Evolutionary conservation across 441 rosid genomes (phyloP).

Genomic region (Arabidopsis lyrata): DNA sequence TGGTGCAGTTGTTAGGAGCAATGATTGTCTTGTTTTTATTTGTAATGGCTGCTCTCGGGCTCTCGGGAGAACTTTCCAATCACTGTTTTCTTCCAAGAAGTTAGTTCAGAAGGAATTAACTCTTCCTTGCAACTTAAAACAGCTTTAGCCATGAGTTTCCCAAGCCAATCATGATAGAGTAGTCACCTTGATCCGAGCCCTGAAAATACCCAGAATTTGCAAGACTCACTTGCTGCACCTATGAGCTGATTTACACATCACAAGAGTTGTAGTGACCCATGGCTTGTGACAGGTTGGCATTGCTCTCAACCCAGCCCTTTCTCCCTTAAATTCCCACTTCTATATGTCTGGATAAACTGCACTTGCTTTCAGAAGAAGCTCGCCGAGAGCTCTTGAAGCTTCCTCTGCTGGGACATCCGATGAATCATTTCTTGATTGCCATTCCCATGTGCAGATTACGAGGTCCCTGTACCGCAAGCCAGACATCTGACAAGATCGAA

Average conservation of each 20-base stretch:
- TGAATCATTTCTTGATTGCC: constrained; percentile 79
- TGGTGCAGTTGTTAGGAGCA: constrained; percentile 81
- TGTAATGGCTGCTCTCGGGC: constrained; percentile 78
- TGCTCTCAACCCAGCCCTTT: constrained; percentile 89
- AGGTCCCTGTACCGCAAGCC: constrained; percentile 84
- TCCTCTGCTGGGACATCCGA: constrained; percentile 70
- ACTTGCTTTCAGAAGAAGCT: constrained; percentile 82
- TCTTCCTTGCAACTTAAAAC: constrained; percentile 67
- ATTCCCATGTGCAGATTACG: constrained; percentile 73
- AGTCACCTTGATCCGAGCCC: constrained; percentile 94
- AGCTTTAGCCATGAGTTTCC: constrained; percentile 75
- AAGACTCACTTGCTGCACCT: constrained; percentile 43
- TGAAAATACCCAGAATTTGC: constrained; percentile 78
- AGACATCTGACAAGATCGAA: constrained; percentile 83
- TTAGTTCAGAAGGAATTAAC: constrained; percentile 66
- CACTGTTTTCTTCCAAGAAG: constrained; percentile 74
- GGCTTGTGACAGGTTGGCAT: constrained; percentile 80
- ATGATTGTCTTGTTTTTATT: constrained; percentile 77
- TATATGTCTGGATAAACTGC: constrained; percentile 68
- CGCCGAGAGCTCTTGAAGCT: constrained; percentile 71
- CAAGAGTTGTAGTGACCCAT: constrained; percentile 86
- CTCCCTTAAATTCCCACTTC: constrained; percentile 70
- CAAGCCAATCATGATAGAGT: constrained; percentile 85
- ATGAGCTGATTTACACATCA: constrained; percentile 69
- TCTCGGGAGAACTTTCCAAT: constrained; percentile 73